These are phyloP conservation scores for Vitis amurensis DNA, from an alignment of 164 flowering plant species.

Conservation along the genomic window DNA sequence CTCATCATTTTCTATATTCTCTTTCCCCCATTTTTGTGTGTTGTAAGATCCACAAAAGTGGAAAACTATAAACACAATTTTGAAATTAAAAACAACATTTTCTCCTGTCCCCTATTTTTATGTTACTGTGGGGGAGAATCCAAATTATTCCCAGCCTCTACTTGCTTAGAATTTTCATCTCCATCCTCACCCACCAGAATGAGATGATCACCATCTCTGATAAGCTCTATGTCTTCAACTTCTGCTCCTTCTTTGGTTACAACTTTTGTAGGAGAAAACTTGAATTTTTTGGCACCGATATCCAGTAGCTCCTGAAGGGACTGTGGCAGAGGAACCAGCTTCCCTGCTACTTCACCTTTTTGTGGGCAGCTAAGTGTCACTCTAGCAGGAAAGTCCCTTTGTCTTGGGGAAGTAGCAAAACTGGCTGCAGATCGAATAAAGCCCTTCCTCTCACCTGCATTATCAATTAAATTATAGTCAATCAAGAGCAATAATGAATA, in stretches of 20 bases:
- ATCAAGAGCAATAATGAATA: no score
- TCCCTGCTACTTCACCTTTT: conserved; percentile 32
- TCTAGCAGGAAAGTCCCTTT: conserved; percentile 23
- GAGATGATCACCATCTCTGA: conserved; percentile 66
- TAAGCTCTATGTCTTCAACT: conserved; percentile 46
- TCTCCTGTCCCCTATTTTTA: no score
- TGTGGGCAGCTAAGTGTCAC: conserved; percentile 50
- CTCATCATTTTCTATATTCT: no score
- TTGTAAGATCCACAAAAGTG: no score
- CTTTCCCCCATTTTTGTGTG: no score
- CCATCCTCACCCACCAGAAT: conserved; percentile 28
- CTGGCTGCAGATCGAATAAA: conserved; percentile 3
- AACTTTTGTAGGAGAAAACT: conserved; percentile 31
- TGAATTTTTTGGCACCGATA: conserved; percentile 43
- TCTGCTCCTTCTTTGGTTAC: conserved; percentile 52
- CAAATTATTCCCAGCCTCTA: neutral
- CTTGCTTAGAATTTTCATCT: neutral
- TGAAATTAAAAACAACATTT: no score
- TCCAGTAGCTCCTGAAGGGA: conserved; percentile 44
- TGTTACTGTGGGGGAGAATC: no score
- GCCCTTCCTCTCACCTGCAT: conserved; percentile 19
- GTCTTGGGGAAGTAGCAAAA: neutral
- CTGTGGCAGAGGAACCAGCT: conserved; percentile 42
- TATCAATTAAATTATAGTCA: neutral
- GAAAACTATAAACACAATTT: no score